Evolutionary conservation across 805 yeast species (phyloP), one percentile per base, ranked within the genome.

Genomic region (Metschnikowia kunwiensis): DNA sequence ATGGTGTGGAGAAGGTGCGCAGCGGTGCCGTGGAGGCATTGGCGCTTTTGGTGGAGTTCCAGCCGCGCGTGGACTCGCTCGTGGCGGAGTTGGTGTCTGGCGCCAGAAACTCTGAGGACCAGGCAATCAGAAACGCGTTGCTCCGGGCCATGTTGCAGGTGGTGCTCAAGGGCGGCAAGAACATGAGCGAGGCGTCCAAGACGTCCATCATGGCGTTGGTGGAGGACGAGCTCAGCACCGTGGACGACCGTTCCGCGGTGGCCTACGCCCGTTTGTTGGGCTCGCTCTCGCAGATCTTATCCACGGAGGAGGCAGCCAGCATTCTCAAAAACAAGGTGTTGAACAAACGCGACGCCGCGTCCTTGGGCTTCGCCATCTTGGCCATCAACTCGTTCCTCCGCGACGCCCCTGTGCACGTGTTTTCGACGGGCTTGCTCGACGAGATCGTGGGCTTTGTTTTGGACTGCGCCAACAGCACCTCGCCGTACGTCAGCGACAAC

Each of bases 1-100:
- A 93, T 63, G 70, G 84, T 2, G 53, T 75, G 2, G 94, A 83
- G 33, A 62, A 74, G 7, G 68, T 93, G 53, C 75, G 97, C 47
- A 61, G 78, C 5, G 77, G 95, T 44, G 96, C 98, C 10, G 97
- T 95, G 19, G 75, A 72, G 45, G 97, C 96, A 0, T 68, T 93
- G 49, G 96, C 96, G 34, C 78, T 89, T 7, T 73, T 93, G 55
- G 86, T 91, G 53, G 82, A 80, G 53, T 80, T 82, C 55, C 97
- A 89, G 61, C 89, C 97, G 6, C 77, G 97, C 55, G 89, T 91
- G 37, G 98, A 91, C 59, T 95, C 97, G 3, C 73, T 91, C 38
- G 87, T 88, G 5, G 73, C 85, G 26, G 97, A 91, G 56, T 71
- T 89, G 43, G 80, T 88, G 10, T 61, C 77, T 29, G 93, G 93